Base-by-base conservation (phyloP, 176 grass and related monocot genomes). In the Oryza meridionalis region DNA sequence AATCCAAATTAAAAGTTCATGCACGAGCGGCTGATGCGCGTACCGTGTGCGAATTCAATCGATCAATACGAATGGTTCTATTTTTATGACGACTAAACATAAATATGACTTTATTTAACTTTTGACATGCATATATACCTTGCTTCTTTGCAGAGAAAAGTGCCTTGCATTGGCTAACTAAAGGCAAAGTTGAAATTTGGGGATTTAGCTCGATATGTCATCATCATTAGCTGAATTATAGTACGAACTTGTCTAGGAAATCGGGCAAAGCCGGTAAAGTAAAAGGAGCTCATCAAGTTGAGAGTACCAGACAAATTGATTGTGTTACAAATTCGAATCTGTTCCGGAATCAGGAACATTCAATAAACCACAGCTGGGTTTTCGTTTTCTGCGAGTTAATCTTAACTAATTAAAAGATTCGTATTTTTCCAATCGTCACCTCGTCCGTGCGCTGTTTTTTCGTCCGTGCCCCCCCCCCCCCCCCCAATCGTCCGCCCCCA, bases 41-140 rank as follows among this genome's bases (percentile, higher is more conserved):
- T 50, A 40, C 38, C 38, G 47, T 50, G 47, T 16, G 12, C 12
- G 15, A 50, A 50, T 7, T 1, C 0, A 58, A 58, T 17, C 50
- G 50, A 55, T 7, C 50, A 19, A 55, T 55, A 55, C 17, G 50
- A 17, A 17, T 55, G 46, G 38, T 40, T 40, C 13, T 14, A 19
- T 55, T 19, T 19, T 55, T 55, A 2, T 55, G 50, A 1, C 16
- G 17, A 62, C n/a, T 2, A 62, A 61, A 62, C 9, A 22, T 62
- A 64, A 49, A 50, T 33, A 22, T 68, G 42, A 12, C 77, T 50
- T 79, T 80, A 80, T 80, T 79, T 31, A 67, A 29, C 77, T 80
- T 80, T 68, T 50, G 16, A 32, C 43, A 49, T 49, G 64, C 43
- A 50, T 14, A 44, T 68, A 32, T 80, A 80, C 77, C 64, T 80